Evolutionary conservation across 441 rosid genomes (phyloP).

Genomic region (Aleurites moluccanus): DNA sequence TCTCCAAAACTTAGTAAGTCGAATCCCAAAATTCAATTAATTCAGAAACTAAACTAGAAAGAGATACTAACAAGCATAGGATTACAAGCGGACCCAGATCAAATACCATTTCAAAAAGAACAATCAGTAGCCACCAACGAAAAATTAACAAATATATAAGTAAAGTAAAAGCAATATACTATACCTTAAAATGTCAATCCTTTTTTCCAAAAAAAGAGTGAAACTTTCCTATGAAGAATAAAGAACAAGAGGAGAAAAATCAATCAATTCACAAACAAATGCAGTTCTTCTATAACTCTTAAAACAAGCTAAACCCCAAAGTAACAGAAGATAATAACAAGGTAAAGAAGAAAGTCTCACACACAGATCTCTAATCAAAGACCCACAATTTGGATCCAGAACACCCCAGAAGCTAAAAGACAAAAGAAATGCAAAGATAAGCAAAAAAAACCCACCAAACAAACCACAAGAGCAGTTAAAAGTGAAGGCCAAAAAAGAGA

Average conservation of each 20-base stretch:
- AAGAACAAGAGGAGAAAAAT: background rate
- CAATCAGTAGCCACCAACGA: slow-evolving; percentile 4
- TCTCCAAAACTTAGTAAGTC: background rate
- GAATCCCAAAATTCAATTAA: background rate
- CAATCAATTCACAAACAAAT: slow-evolving; percentile 25
- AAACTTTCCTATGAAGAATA: background rate
- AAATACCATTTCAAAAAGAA: background rate
- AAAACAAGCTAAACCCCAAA: slow-evolving; percentile 16
- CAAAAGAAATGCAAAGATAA: slow-evolving; percentile 27
- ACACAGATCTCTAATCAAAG: slow-evolving; percentile 41
- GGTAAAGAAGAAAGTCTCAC: slow-evolving; percentile 20
- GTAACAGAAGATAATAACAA: slow-evolving; percentile 30
- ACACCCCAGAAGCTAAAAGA: slow-evolving; percentile 39
- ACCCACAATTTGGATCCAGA: slow-evolving; percentile 43
- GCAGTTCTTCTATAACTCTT: slow-evolving; percentile 7
- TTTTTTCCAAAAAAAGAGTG: slow-evolving; percentile 12
- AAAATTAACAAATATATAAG: background rate
- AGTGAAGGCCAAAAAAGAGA: slow-evolving; percentile 23
- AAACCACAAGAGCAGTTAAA: slow-evolving; percentile 32
- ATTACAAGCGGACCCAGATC: slow-evolving; percentile 2
- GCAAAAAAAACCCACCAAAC: slow-evolving; percentile 32
- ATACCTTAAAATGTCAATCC: slow-evolving; percentile 20
- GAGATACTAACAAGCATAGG: background rate
- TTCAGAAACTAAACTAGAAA: background rate
- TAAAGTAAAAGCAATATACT: background rate